Base-by-base conservation (phyloP, 306 rosid genomes). In the Inga oerstediana region DNA sequence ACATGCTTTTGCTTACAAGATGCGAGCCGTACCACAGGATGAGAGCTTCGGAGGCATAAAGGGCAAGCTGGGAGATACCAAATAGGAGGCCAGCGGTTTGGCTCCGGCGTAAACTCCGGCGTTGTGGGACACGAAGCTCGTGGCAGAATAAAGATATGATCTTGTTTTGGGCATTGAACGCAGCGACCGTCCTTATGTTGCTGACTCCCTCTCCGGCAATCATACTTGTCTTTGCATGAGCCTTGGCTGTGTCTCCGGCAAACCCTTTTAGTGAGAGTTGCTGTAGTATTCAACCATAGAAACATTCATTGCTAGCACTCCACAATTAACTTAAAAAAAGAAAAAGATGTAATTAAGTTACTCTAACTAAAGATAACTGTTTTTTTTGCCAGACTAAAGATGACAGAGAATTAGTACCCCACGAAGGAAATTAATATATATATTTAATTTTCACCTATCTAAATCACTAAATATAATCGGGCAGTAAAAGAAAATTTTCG, bases 171-270 rank as follows among this genome's bases (percentile, higher is more conserved):
- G 99, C 94, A 86, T 96, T 96, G 92, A 96, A 96, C 52, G 99
- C 99, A 13, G 99, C 98, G 51, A 96, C 99, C 1, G 99, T 96
- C 79, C 99, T 89, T 69, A 96, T 96, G 82, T 96, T 96, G 89
- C 99, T 96, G 65, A 96, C 99, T 80, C 99, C 99, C 58, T 96
- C 98, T 19, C 99, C 99, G 17, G 99, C 99, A 79, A 96, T 96
- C 99, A 96, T 96, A 79, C 99, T 96, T 2, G 99, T 96, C 90
- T 92, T 96, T 51, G 99, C 99, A 83, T 96, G 99, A 64, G 99
- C 98, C 86, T 96, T 92, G 41, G 99, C 99, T 11, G 99, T 96
- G 90, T 96, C 99, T 74, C 99, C 99, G 11, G 99, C 99, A 77
- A 96, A 96, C n/a, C 99, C 99, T 82, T 96, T 96, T 1, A 96